Percentiles rank a stretch among this genome's conserved stretches.
Conservation (phyloP, 2,329 filamentous ascomycete genomes). For the Rosellinia necatrix region DNA sequence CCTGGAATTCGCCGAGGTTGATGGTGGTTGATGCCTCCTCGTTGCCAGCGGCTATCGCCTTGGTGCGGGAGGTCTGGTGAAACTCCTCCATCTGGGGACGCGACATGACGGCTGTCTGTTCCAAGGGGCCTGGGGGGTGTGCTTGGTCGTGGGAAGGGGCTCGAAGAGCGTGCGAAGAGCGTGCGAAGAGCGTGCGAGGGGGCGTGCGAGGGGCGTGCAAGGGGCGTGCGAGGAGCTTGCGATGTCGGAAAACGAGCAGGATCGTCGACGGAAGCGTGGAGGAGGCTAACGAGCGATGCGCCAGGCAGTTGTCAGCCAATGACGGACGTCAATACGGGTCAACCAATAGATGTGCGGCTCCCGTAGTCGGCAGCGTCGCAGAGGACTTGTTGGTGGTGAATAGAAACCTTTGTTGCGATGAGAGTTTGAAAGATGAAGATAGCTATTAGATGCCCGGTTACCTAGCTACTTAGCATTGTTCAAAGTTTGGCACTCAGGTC, state of each 20-base stretch:
- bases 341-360: not conserved
- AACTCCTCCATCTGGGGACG: constrained; percentile 39
- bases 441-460: no score
- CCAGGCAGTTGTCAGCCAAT: constrained; percentile 12
- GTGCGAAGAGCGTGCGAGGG: constrained; percentile 8
- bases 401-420: constrained; percentile 5
- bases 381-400: not conserved
- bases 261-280: constrained; percentile 6
- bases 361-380: not conserved
- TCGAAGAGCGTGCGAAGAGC: not conserved
- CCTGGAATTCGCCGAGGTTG: constrained; percentile 89
- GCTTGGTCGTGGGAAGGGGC: not conserved
- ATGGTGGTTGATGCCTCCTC: constrained; percentile 84
- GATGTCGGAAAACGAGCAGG: constrained; percentile 10
- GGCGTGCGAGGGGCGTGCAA: not conserved
- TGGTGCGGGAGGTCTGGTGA: constrained; percentile 65
- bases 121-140: not conserved
- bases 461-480: not conserved
- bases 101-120: constrained; percentile 21
- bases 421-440: not conserved
- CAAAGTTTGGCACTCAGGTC: not conserved
- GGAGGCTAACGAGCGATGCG: constrained; percentile 19
- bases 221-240: constrained; percentile 4
- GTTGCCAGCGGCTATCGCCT: constrained; percentile 73
- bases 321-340: not conserved